Evolutionary conservation across 345 rosid genomes (phyloP).

Genomic region (Salix brachista): DNA sequence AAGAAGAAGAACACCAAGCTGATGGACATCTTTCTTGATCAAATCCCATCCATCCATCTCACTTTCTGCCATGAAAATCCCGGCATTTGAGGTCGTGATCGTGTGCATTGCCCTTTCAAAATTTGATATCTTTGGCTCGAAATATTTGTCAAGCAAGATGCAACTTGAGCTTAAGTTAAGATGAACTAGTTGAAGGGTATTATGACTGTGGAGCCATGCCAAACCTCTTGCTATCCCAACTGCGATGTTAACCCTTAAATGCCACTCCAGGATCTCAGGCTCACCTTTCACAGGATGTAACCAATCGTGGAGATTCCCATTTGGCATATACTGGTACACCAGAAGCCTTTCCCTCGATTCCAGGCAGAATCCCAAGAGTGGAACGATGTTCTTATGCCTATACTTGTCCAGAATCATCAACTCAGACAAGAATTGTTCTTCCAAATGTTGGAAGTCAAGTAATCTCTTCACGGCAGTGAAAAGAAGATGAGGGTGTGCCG

Average conservation of each 20-base stretch:
- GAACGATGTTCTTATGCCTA: not conserved
- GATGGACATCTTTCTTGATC: not conserved
- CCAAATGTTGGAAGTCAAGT: not conserved
- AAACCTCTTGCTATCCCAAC: not conserved
- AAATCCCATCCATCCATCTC: not conserved
- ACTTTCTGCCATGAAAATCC: not conserved
- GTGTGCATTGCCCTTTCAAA: not conserved
- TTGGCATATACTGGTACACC: not conserved
- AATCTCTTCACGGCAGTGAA: conserved; percentile 12
- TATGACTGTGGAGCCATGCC: not conserved
- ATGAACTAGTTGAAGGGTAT: not conserved
- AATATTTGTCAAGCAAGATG: not conserved
- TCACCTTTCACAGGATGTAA: not conserved
- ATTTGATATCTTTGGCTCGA: conserved; percentile 3
- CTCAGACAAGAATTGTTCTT: conserved; percentile 3
- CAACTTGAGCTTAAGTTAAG: not conserved
- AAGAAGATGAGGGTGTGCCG: not conserved
- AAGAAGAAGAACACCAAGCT: not conserved
- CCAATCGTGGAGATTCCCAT: not conserved
- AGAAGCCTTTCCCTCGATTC: not conserved
- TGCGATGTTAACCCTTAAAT: not conserved
- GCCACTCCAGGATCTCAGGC: not conserved
- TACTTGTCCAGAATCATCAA: not conserved
- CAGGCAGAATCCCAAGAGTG: not conserved
- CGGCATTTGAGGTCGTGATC: not conserved